These are phyloP conservation scores for Colletotrichum sp. DNA, from an alignment of 2,329 filamentous ascomycete genomes.

Conservation along the genomic window DNA sequence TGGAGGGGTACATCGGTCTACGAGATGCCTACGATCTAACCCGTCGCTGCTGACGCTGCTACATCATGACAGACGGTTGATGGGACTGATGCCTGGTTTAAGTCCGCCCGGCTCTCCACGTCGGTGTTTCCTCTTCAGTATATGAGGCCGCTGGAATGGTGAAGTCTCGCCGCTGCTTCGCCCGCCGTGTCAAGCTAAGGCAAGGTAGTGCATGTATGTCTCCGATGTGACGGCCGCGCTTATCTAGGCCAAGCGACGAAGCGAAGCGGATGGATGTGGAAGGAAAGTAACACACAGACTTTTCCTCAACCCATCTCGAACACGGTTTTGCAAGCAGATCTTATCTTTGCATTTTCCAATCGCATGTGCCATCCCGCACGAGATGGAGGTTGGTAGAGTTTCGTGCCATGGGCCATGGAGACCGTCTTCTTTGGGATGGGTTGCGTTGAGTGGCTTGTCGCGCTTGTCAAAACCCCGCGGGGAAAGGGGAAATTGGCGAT, in stretches of 20 bases:
- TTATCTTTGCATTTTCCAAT: not conserved
- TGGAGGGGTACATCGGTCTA: not conserved
- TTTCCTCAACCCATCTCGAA: not conserved
- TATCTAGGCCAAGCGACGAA: not conserved
- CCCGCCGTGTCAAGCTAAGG: not conserved
- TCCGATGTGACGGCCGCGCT: conserved; percentile 1
- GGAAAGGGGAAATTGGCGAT: not conserved
- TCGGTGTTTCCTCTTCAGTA: not conserved
- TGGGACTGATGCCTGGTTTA: not conserved
- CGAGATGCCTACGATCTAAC: not conserved
- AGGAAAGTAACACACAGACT: not conserved
- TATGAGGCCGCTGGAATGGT: not conserved
- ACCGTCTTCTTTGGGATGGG: not conserved
- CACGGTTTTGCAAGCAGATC: not conserved
- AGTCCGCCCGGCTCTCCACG: not conserved
- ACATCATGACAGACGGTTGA: not conserved
- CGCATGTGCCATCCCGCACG: not conserved
- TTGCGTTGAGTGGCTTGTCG: not conserved
- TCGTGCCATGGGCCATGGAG: not conserved
- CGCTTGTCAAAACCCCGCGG: not conserved
- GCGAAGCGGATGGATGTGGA: not conserved
- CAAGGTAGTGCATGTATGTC: not conserved
- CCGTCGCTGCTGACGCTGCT: not conserved
- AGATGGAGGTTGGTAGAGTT: not conserved
- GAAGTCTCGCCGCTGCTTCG: not conserved